These are phyloP conservation scores for Ogataea zsoltii DNA, from an alignment of 805 yeast genomes.

Conservation along the genomic window DNA sequence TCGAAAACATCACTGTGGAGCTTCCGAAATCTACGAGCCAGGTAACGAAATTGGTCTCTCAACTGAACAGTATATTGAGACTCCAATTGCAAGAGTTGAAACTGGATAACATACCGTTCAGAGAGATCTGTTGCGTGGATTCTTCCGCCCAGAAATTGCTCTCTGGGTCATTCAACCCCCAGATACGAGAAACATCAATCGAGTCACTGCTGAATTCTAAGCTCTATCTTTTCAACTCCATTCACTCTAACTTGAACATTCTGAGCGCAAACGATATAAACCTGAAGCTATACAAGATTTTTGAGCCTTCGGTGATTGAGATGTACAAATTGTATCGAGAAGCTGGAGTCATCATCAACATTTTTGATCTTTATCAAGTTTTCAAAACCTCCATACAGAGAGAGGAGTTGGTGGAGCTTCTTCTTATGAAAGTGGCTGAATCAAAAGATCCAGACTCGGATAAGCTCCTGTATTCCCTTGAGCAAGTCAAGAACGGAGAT, in stretches of 20 bases:
- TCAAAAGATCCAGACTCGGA: not conserved
- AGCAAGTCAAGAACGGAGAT: slow-evolving; percentile 35
- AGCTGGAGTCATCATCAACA: slow-evolving; percentile 57
- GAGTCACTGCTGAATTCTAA: slow-evolving; percentile 44
- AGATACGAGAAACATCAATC: slow-evolving; percentile 41
- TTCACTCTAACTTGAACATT: slow-evolving; percentile 23
- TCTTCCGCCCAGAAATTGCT: slow-evolving; percentile 29
- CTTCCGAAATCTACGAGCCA: slow-evolving; percentile 10
- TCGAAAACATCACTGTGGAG: slow-evolving; percentile 9
- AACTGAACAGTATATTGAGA: slow-evolving; percentile 17
- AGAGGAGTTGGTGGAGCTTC: slow-evolving; percentile 18
- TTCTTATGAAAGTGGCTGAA: slow-evolving; percentile 10
- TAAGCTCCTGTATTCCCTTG: not conserved
- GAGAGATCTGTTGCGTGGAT: slow-evolving; percentile 44
- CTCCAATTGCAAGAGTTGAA: slow-evolving; percentile 26
- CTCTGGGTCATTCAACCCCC: slow-evolving; percentile 43
- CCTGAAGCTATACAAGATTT: slow-evolving; percentile 33
- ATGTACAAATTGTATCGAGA: slow-evolving; percentile 75
- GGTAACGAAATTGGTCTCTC: slow-evolving; percentile 12
- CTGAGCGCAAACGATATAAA: slow-evolving; percentile 9
- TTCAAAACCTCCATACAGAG: slow-evolving; percentile 35
- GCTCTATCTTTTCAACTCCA: slow-evolving; percentile 27
- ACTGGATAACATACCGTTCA: slow-evolving; percentile 32
- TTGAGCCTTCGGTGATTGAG: slow-evolving; percentile 53
- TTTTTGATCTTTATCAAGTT: slow-evolving; percentile 37